Evolutionary conservation across 139 green algal genomes (phyloP).

Genomic region (Picochlorum sp.): DNA sequence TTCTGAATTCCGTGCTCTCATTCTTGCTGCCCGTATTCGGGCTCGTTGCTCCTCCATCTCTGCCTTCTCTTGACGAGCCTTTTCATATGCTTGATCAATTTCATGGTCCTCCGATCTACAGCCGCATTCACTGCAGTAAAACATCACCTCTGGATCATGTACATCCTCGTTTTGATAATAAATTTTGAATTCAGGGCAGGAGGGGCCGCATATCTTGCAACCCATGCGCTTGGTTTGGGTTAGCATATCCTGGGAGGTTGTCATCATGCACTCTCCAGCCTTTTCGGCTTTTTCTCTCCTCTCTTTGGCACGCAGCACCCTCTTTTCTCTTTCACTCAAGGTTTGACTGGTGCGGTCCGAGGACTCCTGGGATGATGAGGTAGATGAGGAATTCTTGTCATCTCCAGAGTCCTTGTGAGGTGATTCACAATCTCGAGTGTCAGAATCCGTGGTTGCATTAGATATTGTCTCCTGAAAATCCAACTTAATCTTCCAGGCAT

Average conservation of each 20-base stretch:
- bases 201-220: slow-evolving; percentile 5
- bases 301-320: background rate
- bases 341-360: background rate
- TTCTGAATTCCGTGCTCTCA: background rate
- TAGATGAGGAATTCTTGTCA: no score
- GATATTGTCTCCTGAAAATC: no score
- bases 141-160: slow-evolving; percentile 28
- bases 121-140: slow-evolving; percentile 24
- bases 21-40: background rate
- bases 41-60: slow-evolving; percentile 4
- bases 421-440: no score
- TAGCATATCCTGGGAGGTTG: slow-evolving; percentile 12
- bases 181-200: slow-evolving; percentile 15
- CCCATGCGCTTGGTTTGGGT: slow-evolving; percentile 4
- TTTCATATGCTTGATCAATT: slow-evolving; percentile 9
- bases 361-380: background rate
- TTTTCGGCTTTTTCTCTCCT: slow-evolving; percentile 6
- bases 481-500: no score
- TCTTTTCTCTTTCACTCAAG: slow-evolving; percentile 1
- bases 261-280: slow-evolving; percentile 9
- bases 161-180: slow-evolving; percentile 10
- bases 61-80: background rate
- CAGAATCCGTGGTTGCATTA: no score
- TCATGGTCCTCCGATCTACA: slow-evolving; percentile 14
- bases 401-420: no score